Evolutionary conservation across 768 basidiomycete species (phyloP).

Genomic region (Fomitopsis serialis): DNA sequence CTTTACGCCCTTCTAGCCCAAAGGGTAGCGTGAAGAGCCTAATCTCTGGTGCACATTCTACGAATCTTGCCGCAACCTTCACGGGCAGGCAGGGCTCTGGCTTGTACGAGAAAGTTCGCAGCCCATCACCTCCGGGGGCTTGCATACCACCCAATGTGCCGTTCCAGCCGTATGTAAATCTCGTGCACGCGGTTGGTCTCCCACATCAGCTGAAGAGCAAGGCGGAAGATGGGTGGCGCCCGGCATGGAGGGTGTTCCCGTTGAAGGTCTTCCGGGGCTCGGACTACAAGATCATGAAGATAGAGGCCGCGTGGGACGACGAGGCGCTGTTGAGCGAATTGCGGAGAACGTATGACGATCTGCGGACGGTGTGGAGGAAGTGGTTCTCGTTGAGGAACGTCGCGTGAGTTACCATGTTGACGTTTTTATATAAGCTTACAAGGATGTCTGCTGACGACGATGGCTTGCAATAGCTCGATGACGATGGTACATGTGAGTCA

Average conservation of each 20-base stretch:
- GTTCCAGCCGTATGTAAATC: no score
- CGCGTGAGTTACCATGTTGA: conserved; percentile 8
- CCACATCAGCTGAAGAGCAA: not conserved
- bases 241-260: conserved; percentile 15
- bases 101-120: no score
- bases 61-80: no score
- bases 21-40: no score
- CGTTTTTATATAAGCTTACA: no score
- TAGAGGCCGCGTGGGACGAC: conserved; percentile 15
- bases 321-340: conserved; percentile 11
- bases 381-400: conserved; percentile 15
- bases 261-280: conserved; percentile 18
- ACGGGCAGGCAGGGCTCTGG: no score
- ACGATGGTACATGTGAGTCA: conserved; percentile 15
- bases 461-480: conserved; percentile 8
- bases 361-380: conserved; percentile 16
- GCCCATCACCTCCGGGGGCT: no score
- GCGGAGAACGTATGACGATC: conserved; percentile 9
- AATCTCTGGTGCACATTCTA: no score
- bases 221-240: conserved; percentile 7
- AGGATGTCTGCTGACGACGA: not conserved
- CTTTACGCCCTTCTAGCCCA: no score
- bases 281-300: conserved; percentile 10
- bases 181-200: not conserved
- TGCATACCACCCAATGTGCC: no score